phyloP scores from a whole-genome alignment of 495 filamentous ascomycete genomes.

The Trichoderma virens region DNA sequence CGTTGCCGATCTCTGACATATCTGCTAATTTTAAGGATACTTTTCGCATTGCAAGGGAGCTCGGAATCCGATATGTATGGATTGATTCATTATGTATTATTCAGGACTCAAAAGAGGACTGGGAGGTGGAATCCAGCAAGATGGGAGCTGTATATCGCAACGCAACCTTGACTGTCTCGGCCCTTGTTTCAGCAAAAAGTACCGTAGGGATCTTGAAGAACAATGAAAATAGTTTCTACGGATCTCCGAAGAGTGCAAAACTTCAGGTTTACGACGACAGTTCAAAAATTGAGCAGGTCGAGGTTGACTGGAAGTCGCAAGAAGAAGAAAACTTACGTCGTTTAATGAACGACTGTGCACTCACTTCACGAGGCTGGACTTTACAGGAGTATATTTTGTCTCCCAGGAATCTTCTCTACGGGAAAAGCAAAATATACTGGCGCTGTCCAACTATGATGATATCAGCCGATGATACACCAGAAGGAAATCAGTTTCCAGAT shows the following conservation, averaged over 20 bases:
- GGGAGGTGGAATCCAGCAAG: slow-evolving; percentile 11
- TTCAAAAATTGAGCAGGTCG: background rate
- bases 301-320: background rate
- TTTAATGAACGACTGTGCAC: background rate
- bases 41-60: slow-evolving; percentile 12
- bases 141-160: slow-evolving; percentile 16
- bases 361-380: slow-evolving; percentile 21
- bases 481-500: background rate
- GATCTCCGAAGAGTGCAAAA: background rate
- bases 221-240: background rate
- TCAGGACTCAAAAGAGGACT: slow-evolving; percentile 16
- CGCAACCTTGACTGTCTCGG: slow-evolving; percentile 16
- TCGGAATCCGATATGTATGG: slow-evolving; percentile 17
- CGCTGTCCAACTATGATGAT: slow-evolving; percentile 16
- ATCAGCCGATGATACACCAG: slow-evolving; percentile 3
- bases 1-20: slow-evolving; percentile 12
- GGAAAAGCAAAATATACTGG: slow-evolving; percentile 20
- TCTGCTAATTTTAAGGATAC: slow-evolving; percentile 21
- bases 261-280: background rate
- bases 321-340: background rate
- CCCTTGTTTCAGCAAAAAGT: slow-evolving; percentile 16
- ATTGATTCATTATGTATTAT: slow-evolving; percentile 20
- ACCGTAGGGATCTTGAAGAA: slow-evolving; percentile 1
- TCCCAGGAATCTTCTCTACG: slow-evolving; percentile 20
- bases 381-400: slow-evolving; percentile 25